Evolutionary conservation across 2,329 filamentous ascomycete species (phyloP).

Genomic region (Chrysosporium keratinophilum): DNA sequence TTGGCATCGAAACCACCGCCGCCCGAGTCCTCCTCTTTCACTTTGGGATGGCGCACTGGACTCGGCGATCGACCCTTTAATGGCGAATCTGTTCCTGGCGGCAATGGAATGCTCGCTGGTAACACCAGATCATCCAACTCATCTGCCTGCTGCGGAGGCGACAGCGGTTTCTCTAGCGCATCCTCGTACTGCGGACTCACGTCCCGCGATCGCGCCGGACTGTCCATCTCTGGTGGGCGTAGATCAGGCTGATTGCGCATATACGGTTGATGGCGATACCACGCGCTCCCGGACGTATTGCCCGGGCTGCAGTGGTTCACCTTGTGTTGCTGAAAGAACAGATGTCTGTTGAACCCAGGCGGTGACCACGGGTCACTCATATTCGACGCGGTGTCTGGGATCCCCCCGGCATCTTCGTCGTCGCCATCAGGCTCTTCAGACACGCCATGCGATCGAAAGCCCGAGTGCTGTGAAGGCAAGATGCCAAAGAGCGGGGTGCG

Average conservation of each 20-base stretch:
- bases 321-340: slow-evolving; percentile 25
- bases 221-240: slow-evolving; percentile 34
- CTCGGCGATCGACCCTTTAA: slow-evolving; percentile 48
- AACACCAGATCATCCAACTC: slow-evolving; percentile 41
- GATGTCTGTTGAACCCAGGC: slow-evolving; percentile 43
- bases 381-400: slow-evolving; percentile 35
- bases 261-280: slow-evolving; percentile 45
- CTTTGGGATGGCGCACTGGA: slow-evolving; percentile 32
- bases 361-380: slow-evolving; percentile 50
- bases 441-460: slow-evolving; percentile 46
- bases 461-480: slow-evolving; percentile 51
- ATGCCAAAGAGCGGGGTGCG: slow-evolving; percentile 44
- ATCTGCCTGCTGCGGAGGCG: slow-evolving; percentile 19
- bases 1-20: background rate
- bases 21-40: slow-evolving; percentile 20
- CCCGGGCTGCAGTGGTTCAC: slow-evolving; percentile 32
- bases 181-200: slow-evolving; percentile 52
- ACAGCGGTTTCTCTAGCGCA: slow-evolving; percentile 38
- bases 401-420: slow-evolving; percentile 10
- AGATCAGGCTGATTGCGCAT: slow-evolving; percentile 32
- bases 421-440: slow-evolving; percentile 40
- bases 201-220: slow-evolving; percentile 46
- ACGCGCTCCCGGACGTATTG: slow-evolving; percentile 40
- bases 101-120: slow-evolving; percentile 50
- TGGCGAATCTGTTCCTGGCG: slow-evolving; percentile 44